These are phyloP conservation scores for Globisporangium solare DNA, from an alignment of 352 stramenopile genomes.

Conservation along the genomic window DNA sequence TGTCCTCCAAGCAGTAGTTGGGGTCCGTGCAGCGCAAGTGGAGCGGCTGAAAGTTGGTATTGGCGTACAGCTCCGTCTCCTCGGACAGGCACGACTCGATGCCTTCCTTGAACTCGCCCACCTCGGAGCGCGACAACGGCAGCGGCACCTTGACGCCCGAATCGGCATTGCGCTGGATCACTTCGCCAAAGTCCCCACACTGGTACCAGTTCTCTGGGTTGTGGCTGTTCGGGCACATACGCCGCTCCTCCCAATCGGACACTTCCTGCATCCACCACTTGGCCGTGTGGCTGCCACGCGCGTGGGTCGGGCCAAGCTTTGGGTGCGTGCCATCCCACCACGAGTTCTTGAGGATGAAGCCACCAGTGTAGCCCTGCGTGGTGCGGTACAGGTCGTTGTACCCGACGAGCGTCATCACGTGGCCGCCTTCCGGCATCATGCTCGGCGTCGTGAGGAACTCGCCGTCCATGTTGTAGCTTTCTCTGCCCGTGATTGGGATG, in stretches of 20 bases:
- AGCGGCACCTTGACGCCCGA: constrained; percentile 33
- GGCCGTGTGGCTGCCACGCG: constrained; percentile 58
- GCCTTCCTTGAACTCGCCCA: constrained; percentile 17
- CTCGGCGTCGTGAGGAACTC: constrained; percentile 51
- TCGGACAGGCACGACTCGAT: constrained; percentile 50
- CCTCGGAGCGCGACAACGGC: constrained; percentile 21
- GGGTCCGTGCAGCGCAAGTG: constrained; percentile 54
- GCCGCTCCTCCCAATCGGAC: constrained; percentile 60
- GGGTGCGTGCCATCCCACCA: constrained; percentile 66
- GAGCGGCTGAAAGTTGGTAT: constrained; percentile 55
- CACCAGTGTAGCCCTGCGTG: constrained; percentile 54
- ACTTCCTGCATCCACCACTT: constrained; percentile 75
- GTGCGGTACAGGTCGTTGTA: constrained; percentile 66
- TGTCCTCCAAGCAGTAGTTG: constrained; percentile 26
- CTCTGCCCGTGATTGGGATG: constrained; percentile 29
- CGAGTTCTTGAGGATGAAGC: constrained; percentile 78
- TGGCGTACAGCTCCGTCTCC: constrained; percentile 52
- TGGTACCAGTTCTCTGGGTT: constrained; percentile 71
- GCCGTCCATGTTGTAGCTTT: constrained; percentile 66
- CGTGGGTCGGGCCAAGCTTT: constrained; percentile 46
- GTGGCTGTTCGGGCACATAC: constrained; percentile 70
- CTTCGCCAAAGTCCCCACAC: constrained; percentile 52
- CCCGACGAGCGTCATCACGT: constrained; percentile 66
- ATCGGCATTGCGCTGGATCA: constrained; percentile 31
- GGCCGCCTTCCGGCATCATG: constrained; percentile 52